Evolutionary conservation across 305 asterid genomes (phyloP), one percentile per base, ranked within the genome.

Genomic region (Lippia alba): DNA sequence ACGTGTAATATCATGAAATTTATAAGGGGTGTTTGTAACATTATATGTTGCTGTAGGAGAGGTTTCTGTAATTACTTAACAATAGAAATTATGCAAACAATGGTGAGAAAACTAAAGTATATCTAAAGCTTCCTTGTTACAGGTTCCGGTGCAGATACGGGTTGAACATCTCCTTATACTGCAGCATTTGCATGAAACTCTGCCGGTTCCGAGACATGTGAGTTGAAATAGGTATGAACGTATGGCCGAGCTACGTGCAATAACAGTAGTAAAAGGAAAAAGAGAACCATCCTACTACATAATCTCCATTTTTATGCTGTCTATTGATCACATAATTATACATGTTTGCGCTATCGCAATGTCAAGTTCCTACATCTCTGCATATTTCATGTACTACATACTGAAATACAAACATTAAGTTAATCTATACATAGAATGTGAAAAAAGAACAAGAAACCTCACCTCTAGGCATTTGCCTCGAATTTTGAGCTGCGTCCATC

Each of bases 401-500:
- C n/a, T n/a, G n/a, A n/a, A n/a, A n/a, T n/a, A n/a, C n/a, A n/a
- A n/a, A n/a, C n/a, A n/a, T n/a, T n/a, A n/a, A n/a, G n/a, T n/a
- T n/a, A n/a, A n/a, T n/a, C n/a, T n/a, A n/a, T n/a, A n/a, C n/a
- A n/a, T n/a, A n/a, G n/a, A n/a, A n/a, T n/a, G n/a, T n/a, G n/a
- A n/a, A n/a, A n/a, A n/a, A n/a, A n/a, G n/a, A 6, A 41, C 11
- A 4, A 41, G 9, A 6, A 41, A 12, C 4, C 10, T 56, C 69
- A 84, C 89, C 86, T 81, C 82, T 64, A 49, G 70, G 20, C 30
- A 9, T 45, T 4, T 81, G 74, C 39, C 73, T 39, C 1, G 86
- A 76, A 69, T 61, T 77, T 62, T 75, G 79, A 61, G 83, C 44
- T 6, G 85, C 79, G 50, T 83, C 67, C 71, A 84, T 76, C 66